Evolutionary conservation across 805 yeast genomes (phyloP).

Genomic region (Metschnikowia colocasiae): DNA sequence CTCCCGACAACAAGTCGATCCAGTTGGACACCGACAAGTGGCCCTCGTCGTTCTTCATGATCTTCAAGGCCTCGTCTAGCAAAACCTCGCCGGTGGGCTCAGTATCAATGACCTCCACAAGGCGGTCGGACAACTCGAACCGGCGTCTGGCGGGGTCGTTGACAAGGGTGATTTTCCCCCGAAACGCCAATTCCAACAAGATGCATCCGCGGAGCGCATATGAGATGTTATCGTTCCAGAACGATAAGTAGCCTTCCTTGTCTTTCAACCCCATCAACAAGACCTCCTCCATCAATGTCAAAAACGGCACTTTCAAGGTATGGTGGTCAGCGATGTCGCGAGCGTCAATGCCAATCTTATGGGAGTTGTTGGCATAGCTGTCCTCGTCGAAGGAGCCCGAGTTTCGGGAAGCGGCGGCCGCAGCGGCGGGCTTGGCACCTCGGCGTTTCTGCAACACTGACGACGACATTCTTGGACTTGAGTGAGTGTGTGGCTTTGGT

Average conservation of each 20-base stretch:
- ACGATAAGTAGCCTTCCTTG: conserved; percentile 91
- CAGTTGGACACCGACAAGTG: conserved; percentile 77
- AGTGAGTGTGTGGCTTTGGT: conserved; percentile 3
- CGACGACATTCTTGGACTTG: conserved; percentile 11
- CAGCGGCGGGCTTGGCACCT: conserved; percentile 35
- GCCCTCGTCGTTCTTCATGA: conserved; percentile 83
- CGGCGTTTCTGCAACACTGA: conserved; percentile 77
- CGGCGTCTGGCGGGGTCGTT: conserved; percentile 91
- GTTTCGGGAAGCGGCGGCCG: conserved; percentile 10
- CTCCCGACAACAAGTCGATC: conserved; percentile 92
- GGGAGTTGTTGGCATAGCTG: conserved; percentile 29
- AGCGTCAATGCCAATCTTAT: conserved; percentile 80
- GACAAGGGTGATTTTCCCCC: conserved; percentile 83
- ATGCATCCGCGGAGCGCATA: conserved; percentile 95
- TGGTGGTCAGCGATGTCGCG: conserved; percentile 49
- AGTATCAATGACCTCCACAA: conserved; percentile 81
- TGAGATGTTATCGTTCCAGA: conserved; percentile 97
- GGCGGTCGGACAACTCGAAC: conserved; percentile 81
- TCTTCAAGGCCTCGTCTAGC: conserved; percentile 85
- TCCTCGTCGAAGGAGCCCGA: conserved; percentile 27
- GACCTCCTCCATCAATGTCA: conserved; percentile 96
- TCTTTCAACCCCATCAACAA: conserved; percentile 89
- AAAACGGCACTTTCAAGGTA: conserved; percentile 53
- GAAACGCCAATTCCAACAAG: conserved; percentile 82
- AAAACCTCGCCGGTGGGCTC: conserved; percentile 91